These are phyloP conservation scores for Symbiodinium pilosum DNA, from an alignment of 73 alveolate species.

Conservation along the genomic window DNA sequence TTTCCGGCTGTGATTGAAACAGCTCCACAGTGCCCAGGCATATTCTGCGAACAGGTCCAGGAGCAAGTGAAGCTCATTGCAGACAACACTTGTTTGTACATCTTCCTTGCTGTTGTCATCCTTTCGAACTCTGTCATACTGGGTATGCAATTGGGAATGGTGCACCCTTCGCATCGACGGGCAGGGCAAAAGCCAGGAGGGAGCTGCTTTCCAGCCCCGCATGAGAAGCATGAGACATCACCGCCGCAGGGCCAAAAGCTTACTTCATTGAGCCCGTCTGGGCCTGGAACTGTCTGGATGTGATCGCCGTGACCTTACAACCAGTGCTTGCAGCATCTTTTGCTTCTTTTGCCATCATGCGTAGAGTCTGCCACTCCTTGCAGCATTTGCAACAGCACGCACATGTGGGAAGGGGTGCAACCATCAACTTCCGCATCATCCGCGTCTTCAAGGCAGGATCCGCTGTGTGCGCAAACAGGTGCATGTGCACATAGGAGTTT, in stretches of 20 bases:
- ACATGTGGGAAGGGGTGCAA: constrained; percentile 34
- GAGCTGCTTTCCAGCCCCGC: no score
- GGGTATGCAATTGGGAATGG: constrained; percentile 57
- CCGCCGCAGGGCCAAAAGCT: constrained; percentile 24
- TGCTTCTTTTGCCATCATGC: constrained; percentile 43
- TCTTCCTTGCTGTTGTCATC: constrained; percentile 89
- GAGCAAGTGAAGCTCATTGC: not conserved
- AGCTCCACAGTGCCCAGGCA: not conserved
- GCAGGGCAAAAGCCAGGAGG: not conserved
- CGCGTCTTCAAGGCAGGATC: constrained; percentile 70
- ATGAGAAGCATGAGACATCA: no score
- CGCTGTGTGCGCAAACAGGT: no score
- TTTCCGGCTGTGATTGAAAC: no score
- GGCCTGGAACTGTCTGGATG: constrained; percentile 83
- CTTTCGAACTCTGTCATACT: constrained; percentile 64
- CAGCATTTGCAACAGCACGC: not conserved
- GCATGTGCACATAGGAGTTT: no score
- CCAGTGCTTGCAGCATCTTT: no score
- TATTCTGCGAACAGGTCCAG: not conserved
- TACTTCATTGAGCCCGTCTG: constrained; percentile 32
- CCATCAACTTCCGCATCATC: constrained; percentile 87
- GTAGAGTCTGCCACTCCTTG: constrained; percentile 17
- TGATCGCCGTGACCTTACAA: not conserved
- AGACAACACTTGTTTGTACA: constrained; percentile 19
- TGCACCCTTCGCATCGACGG: not conserved